A percentile compares a stretch with the other conserved stretches of the same genome.
These are phyloP conservation scores for Hypsizygus marmoreus DNA, from an alignment of 768 basidiomycete species.

Conservation along the genomic window DNA sequence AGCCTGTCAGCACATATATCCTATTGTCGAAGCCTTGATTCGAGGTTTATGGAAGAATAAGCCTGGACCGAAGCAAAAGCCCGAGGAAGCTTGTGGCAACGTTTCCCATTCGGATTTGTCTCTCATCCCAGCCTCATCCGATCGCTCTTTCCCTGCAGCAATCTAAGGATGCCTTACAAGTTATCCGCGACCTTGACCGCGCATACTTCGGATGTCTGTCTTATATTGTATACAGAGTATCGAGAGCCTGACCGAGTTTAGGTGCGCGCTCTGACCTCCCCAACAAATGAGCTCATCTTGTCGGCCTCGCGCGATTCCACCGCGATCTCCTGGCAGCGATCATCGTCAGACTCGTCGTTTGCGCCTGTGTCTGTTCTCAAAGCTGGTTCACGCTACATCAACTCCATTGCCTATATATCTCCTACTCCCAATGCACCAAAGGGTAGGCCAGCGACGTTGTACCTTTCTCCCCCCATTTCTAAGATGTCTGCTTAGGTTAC, in stretches of 20 bases:
- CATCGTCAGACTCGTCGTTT: conserved; percentile 51
- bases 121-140: conserved; percentile 6
- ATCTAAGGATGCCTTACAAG: conserved; percentile 63
- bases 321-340: conserved; percentile 81
- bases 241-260: conserved; percentile 34
- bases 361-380: conserved; percentile 52
- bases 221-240: conserved; percentile 11
- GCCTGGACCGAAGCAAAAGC: no score
- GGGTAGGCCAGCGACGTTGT: conserved; percentile 47
- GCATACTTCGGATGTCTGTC: conserved; percentile 76
- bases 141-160: conserved; percentile 2
- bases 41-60: neutral
- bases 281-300: conserved; percentile 75
- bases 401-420: conserved; percentile 77
- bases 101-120: conserved; percentile 33
- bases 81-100: conserved; percentile 3
- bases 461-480: conserved; percentile 17
- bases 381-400: conserved; percentile 76
- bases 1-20: neutral
- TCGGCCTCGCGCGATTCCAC: conserved; percentile 93
- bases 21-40: neutral
- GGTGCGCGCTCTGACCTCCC: conserved; percentile 83
- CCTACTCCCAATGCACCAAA: conserved; percentile 69
- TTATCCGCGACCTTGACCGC: conserved; percentile 71
- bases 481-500: conserved; percentile 61